phyloP scores from a whole-genome alignment of 371 early-diverging fungal genomes.

The Rhizopus stolonifer region DNA sequence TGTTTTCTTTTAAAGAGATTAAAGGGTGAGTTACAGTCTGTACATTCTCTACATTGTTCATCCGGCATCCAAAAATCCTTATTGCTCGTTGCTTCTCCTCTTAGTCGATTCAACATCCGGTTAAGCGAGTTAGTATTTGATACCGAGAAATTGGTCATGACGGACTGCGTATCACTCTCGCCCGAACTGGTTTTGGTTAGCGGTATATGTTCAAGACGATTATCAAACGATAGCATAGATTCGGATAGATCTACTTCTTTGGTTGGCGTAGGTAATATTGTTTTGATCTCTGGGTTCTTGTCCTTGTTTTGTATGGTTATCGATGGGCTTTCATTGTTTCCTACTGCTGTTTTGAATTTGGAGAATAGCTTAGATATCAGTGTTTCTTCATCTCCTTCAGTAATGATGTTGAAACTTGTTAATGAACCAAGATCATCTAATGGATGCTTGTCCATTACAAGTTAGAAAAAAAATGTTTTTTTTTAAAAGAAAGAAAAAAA shows the following conservation, averaged over 20 bases:
- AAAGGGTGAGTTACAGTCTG: conserved; percentile 72
- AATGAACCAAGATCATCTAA: conserved; percentile 38
- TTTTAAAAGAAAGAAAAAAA: conserved; percentile 2
- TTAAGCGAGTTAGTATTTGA: conserved; percentile 53
- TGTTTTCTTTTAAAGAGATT: conserved; percentile 71
- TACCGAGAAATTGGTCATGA: conserved; percentile 53
- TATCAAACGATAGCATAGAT: neutral
- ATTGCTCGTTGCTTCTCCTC: conserved; percentile 53
- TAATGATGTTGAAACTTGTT: conserved; percentile 47
- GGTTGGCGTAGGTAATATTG: neutral
- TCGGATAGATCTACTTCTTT: neutral
- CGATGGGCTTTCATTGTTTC: neutral
- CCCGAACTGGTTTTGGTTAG: conserved; percentile 27
- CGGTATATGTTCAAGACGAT: conserved; percentile 9
- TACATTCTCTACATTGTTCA: conserved; percentile 76
- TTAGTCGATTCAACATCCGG: conserved; percentile 47
- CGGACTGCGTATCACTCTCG: conserved; percentile 55
- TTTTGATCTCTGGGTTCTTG: neutral
- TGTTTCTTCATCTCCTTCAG: conserved; percentile 54
- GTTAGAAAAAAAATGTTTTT: too few species aligned
- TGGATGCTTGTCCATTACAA: conserved; percentile 16
- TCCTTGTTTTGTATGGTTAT: neutral
- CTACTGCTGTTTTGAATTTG: conserved; percentile 56
- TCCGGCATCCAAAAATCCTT: conserved; percentile 84
- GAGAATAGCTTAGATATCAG: conserved; percentile 61